phyloP scores from a whole-genome alignment of 208 protist species.

The Trypanosoma grayi region DNA sequence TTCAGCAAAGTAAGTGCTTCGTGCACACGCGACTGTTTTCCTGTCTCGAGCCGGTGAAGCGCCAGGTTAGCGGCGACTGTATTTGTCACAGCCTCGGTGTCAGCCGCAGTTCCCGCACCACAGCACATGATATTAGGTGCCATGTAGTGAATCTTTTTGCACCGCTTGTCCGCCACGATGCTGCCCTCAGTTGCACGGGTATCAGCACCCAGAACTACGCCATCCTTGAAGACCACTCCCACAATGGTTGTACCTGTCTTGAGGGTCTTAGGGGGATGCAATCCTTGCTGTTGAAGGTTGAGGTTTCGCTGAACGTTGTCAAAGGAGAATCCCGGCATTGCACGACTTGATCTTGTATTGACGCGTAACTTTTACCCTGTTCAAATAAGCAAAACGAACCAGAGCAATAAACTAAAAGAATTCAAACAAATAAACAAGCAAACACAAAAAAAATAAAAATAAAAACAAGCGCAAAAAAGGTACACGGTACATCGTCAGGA shows the following conservation, averaged over 20 bases:
- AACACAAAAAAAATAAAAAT: neutral
- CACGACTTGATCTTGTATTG: constrained; percentile 3
- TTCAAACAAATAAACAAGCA: neutral
- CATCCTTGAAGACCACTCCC: constrained; percentile 98
- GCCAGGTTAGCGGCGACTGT: constrained; percentile 95
- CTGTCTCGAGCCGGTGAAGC: constrained; percentile 95
- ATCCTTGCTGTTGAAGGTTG: constrained; percentile 70
- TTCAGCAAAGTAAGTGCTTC: constrained; percentile 98
- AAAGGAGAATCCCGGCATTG: constrained; percentile 93
- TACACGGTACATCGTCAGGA: no score
- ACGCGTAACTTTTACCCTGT: constrained; percentile 16
- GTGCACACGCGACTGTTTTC: constrained; percentile 94
- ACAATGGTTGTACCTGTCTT: constrained; percentile 99
- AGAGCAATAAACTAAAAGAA: neutral
- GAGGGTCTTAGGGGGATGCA: constrained; percentile 72
- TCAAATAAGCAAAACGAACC: neutral
- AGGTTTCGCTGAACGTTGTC: constrained; percentile 92
- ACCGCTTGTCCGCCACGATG: constrained; percentile 99
- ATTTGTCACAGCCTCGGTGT: constrained; percentile 96
- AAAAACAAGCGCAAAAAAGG: no score
- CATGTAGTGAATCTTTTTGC: constrained; percentile 99
- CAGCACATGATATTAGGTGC: constrained; percentile 99
- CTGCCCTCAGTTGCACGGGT: constrained; percentile 98
- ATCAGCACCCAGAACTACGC: constrained; percentile 99
- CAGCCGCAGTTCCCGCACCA: constrained; percentile 99